Conservation (phyloP, 495 filamentous ascomycete species). For the Articulospora tetracladia region DNA sequence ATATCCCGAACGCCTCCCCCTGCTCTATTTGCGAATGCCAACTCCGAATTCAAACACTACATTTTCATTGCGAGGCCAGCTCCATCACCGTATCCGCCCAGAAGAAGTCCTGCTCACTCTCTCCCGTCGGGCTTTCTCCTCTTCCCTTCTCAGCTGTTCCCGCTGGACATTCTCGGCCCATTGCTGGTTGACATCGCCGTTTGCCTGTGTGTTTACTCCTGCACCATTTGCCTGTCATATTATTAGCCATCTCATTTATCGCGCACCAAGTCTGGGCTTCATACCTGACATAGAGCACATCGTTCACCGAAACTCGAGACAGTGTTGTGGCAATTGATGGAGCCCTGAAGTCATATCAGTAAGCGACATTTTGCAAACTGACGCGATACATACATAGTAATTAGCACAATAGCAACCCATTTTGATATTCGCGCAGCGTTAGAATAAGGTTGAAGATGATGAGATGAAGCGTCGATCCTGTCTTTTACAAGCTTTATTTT, state of each 20-base stretch:
- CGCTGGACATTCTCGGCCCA: constrained; percentile 11
- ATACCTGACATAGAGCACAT: constrained; percentile 40
- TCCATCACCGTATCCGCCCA: constrained; percentile 1
- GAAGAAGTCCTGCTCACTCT: constrained; percentile 13
- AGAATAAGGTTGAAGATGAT: background rate
- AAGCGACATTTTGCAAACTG: background rate
- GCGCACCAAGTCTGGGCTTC: constrained; percentile 14
- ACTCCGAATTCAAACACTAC: background rate
- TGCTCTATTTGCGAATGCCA: background rate
- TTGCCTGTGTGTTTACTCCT: constrained; percentile 1
- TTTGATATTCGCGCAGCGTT: constrained; percentile 10
- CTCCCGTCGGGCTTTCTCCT: constrained; percentile 10
- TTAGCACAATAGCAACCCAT: constrained; percentile 49
- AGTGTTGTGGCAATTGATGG: constrained; percentile 40
- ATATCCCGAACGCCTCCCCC: background rate
- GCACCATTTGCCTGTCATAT: constrained; percentile 7
- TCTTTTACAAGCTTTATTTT: background rate
- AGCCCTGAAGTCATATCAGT: constrained; percentile 27
- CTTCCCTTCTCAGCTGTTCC: constrained; percentile 9
- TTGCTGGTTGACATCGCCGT: background rate
- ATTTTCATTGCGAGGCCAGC: background rate
- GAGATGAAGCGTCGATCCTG: constrained; percentile 1
- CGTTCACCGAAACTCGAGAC: constrained; percentile 41
- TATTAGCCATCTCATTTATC: background rate
- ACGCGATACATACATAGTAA: constrained; percentile 39